A percentile compares a stretch with the other conserved stretches of the same genome.
These are phyloP conservation scores for Aureobasidium sp. DNA, from an alignment of 2,329 filamentous ascomycete genomes.

Conservation along the genomic window DNA sequence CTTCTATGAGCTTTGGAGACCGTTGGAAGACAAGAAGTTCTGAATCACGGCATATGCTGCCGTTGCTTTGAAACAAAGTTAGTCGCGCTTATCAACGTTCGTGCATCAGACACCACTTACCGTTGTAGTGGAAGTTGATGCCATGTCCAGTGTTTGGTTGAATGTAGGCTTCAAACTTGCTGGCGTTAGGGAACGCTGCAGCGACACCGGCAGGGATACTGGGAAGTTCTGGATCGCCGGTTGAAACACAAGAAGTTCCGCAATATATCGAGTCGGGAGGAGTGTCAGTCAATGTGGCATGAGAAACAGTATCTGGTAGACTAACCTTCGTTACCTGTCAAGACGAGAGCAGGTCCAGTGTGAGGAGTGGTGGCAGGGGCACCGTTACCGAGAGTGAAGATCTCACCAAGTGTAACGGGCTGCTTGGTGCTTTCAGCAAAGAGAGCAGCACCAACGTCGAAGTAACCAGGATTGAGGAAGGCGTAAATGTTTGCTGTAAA, in stretches of 20 bases:
- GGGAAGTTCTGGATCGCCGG: slow-evolving; percentile 15
- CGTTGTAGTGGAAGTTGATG: slow-evolving; percentile 25
- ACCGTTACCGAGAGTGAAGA: slow-evolving; percentile 19
- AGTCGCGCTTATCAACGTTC: not conserved
- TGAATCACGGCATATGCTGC: slow-evolving; percentile 9
- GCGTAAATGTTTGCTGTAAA: slow-evolving; percentile 17
- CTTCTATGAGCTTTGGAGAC: slow-evolving; percentile 11
- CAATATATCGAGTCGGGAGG: slow-evolving; percentile 16
- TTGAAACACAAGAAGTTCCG: slow-evolving; percentile 16
- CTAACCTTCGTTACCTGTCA: slow-evolving; percentile 17
- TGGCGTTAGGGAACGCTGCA: slow-evolving; percentile 10
- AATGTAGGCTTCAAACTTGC: slow-evolving; percentile 17
- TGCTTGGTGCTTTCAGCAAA: slow-evolving; percentile 23
- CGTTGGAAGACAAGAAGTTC: slow-evolving; percentile 5
- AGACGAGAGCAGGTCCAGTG: slow-evolving; percentile 22
- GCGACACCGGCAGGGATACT: slow-evolving; percentile 16
- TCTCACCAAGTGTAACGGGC: slow-evolving; percentile 24
- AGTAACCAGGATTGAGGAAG: slow-evolving; percentile 24
- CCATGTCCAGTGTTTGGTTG: slow-evolving; percentile 23
- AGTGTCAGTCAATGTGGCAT: no score
- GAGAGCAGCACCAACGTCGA: slow-evolving; percentile 21
- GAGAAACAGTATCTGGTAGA: no score
- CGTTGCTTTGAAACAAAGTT: slow-evolving; percentile 6
- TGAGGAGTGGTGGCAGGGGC: slow-evolving; percentile 16
- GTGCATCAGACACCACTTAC: slow-evolving; percentile 1